phyloP scores from a whole-genome alignment of 352 stramenopile species.

The Globisporangium solare region DNA sequence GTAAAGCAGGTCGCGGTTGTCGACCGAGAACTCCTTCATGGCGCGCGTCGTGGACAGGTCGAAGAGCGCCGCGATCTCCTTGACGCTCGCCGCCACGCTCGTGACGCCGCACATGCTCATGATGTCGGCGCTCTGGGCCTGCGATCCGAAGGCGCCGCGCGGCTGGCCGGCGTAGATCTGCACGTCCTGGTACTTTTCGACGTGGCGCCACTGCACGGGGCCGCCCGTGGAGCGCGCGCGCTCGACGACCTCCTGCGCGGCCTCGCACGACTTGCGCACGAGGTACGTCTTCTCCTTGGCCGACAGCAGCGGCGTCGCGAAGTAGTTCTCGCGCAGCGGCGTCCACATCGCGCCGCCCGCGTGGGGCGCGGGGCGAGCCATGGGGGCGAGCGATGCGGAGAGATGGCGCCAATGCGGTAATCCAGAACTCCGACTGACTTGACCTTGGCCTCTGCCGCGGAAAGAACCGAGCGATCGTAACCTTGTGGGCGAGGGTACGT shows the following conservation, averaged over 20 bases:
- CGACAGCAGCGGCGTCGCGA: slow-evolving; percentile 62
- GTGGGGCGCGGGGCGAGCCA: slow-evolving; percentile 5
- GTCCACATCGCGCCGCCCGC: slow-evolving; percentile 35
- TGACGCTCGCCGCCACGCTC: slow-evolving; percentile 57
- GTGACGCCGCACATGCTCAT: slow-evolving; percentile 79
- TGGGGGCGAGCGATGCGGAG: too few relatives aligned
- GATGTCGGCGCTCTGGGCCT: slow-evolving; percentile 22
- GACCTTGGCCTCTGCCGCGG: neutral
- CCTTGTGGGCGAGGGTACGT: too few relatives aligned
- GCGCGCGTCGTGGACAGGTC: slow-evolving; percentile 50
- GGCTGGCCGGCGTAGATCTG: slow-evolving; percentile 69
- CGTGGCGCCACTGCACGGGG: slow-evolving; percentile 65
- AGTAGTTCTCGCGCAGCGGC: slow-evolving; percentile 73
- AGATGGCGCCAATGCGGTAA: neutral
- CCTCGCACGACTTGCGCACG: slow-evolving; percentile 77
- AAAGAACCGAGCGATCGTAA: too few relatives aligned
- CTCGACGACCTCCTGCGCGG: slow-evolving; percentile 73
- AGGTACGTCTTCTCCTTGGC: slow-evolving; percentile 65
- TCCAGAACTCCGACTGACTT: too few relatives aligned
- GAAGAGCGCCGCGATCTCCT: slow-evolving; percentile 73
- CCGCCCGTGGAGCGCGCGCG: slow-evolving; percentile 55
- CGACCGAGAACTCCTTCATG: slow-evolving; percentile 66
- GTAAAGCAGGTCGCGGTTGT: slow-evolving; percentile 62
- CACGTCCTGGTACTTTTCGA: slow-evolving; percentile 73
- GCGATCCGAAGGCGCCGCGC: slow-evolving; percentile 22